phyloP scores from a whole-genome alignment of 768 basidiomycete genomes.

The Calocybe gangraenosa region DNA sequence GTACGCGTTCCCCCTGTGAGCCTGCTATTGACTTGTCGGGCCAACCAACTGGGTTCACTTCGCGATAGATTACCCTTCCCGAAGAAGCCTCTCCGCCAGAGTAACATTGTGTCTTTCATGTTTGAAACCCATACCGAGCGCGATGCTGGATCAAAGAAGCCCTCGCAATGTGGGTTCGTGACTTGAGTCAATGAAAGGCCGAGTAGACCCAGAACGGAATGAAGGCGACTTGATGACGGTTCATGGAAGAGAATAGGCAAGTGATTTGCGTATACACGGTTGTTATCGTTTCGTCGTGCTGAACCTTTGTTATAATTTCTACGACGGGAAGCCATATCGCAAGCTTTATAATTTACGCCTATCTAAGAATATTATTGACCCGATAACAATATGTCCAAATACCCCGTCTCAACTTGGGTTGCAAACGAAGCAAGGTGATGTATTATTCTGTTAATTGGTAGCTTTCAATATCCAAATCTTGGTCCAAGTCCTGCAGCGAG shows the following conservation, averaged over 20 bases:
- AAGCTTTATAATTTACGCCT: background rate
- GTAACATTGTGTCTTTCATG: slow-evolving; percentile 53
- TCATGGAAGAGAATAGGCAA: slow-evolving; percentile 57
- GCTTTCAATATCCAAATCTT: background rate
- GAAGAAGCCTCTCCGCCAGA: slow-evolving; percentile 94
- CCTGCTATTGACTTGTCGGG: slow-evolving; percentile 68
- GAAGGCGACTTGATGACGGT: slow-evolving; percentile 36
- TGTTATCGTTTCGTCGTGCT: slow-evolving; percentile 56
- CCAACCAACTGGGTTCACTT: slow-evolving; percentile 93
- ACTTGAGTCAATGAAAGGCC: slow-evolving; percentile 57
- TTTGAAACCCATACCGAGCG: slow-evolving; percentile 86
- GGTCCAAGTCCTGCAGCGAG: background rate
- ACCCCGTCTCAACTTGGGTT: no score
- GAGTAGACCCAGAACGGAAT: slow-evolving; percentile 47
- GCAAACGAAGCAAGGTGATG: no score
- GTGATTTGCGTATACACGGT: slow-evolving; percentile 64
- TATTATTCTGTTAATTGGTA: background rate
- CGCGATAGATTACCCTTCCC: slow-evolving; percentile 94
- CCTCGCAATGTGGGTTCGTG: slow-evolving; percentile 71
- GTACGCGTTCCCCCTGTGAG: slow-evolving; percentile 58
- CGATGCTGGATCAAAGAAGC: slow-evolving; percentile 71
- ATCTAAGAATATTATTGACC: no score
- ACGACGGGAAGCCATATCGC: slow-evolving; percentile 24
- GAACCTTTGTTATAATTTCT: slow-evolving; percentile 45
- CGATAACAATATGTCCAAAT: no score